Evolutionary conservation across 2,329 filamentous ascomycete genomes (phyloP), one percentile per base, ranked within the genome.

Genomic region (Zalaria obscura): DNA sequence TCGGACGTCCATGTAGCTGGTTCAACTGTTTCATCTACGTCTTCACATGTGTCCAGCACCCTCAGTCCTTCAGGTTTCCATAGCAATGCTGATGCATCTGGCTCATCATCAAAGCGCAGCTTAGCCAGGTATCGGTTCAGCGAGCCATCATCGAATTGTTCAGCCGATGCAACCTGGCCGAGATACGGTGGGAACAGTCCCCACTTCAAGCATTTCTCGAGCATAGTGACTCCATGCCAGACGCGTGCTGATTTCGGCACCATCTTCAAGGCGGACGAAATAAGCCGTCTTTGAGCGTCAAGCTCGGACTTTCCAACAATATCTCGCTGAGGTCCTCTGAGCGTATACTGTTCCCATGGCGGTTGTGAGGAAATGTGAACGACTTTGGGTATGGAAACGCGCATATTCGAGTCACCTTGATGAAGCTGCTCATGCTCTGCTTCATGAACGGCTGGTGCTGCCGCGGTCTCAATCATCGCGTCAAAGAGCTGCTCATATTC

Each of bases 51-150:
- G 11, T 64, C 59, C 3, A 75, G 51, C 10, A 72, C 57, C 11
- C 61, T 59, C n/a, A 74, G 49, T 0, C 67, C 66, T 3, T 64
- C 58, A 2, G 57, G 60, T 48, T 73, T 73, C 65, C 68, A 72
- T 3, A 65, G 57, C 25, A 69, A 50, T 3, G 52, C 51, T 4
- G 60, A 57, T 28, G 66, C 64, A 27, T 64, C 60, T 3, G 66
- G 52, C 3, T 61, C 52, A 5, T 58, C 55, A 1, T 53, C 48
- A 4, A 55, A 39, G 3, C 46, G 50, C 1, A 66, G 32, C 18
- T 58, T 56, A 5, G 46, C 47, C 5, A 71, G 49, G 28, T 62
- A 54, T 28, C 60, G 50, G 26, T 48, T 52, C 4, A 64, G 41
- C 0, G 58, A 55, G 4, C 61, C 58, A 44, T 67, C 60, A 11